phyloP scores from a whole-genome alignment of 2,329 filamentous ascomycete genomes.

The Cytospora chrysosperma region DNA sequence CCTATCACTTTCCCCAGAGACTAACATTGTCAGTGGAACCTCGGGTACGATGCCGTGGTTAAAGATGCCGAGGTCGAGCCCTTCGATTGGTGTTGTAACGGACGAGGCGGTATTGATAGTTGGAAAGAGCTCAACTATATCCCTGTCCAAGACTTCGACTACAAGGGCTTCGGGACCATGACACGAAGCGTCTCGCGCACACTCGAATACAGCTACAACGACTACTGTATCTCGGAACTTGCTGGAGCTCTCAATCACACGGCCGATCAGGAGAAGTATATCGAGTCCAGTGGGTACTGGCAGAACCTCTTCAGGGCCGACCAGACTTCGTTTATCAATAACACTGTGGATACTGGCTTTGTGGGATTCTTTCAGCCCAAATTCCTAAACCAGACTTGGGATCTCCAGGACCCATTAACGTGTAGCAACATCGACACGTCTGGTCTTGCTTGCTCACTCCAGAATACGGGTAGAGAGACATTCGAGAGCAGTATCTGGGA shows the following conservation, averaged over 20 bases:
- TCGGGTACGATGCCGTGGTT: constrained; percentile 68
- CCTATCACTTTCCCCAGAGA: no score
- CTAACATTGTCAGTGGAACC: constrained; percentile 52
- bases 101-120: constrained; percentile 66
- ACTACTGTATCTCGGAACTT: constrained; percentile 67
- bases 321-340: constrained; percentile 50
- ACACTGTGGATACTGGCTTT: constrained; percentile 56
- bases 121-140: constrained; percentile 74
- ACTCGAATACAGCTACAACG: constrained; percentile 76
- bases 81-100: constrained; percentile 67
- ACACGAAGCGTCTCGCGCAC: constrained; percentile 71
- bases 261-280: constrained; percentile 59
- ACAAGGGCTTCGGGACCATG: constrained; percentile 64
- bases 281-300: constrained; percentile 63
- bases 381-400: constrained; percentile 67
- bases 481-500: constrained; percentile 73
- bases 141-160: constrained; percentile 67
- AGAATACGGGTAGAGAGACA: constrained; percentile 63
- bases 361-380: constrained; percentile 69
- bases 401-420: constrained; percentile 64
- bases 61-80: constrained; percentile 73
- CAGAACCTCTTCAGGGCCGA: constrained; percentile 62
- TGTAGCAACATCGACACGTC: constrained; percentile 56
- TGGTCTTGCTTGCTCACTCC: constrained; percentile 56
- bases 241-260: constrained; percentile 55